phyloP scores from a whole-genome alignment of 2,329 filamentous ascomycete species.

The Clonostachys solani region DNA sequence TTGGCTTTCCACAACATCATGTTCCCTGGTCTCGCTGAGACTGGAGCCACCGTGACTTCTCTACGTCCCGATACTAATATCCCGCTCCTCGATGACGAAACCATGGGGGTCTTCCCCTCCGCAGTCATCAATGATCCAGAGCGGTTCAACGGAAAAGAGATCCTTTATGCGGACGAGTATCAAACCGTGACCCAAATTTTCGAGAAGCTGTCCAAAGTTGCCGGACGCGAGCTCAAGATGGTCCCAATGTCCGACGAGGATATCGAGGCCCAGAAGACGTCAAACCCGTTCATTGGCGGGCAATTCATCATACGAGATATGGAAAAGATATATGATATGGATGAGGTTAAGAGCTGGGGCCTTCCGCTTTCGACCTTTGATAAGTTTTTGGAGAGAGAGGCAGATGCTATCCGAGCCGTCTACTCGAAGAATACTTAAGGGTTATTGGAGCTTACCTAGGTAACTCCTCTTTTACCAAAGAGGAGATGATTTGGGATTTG shows the following conservation, averaged over 20 bases:
- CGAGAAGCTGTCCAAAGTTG: constrained; percentile 22
- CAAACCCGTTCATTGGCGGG: constrained; percentile 29
- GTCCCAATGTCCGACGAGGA: constrained; percentile 35
- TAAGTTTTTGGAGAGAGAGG: constrained; percentile 35
- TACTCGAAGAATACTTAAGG: too few relatives aligned
- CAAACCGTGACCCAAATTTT: constrained; percentile 27
- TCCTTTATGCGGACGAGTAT: constrained; percentile 35
- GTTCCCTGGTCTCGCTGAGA: constrained; percentile 30
- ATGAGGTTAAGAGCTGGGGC: constrained; percentile 26
- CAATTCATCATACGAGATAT: constrained; percentile 14
- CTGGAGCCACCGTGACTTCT: constrained; percentile 29
- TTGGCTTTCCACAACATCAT: constrained; percentile 28
- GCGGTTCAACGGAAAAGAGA: constrained; percentile 29
- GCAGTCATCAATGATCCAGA: constrained; percentile 34
- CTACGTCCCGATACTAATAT: constrained; percentile 25
- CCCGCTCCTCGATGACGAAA: constrained; percentile 37
- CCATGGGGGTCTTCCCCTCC: constrained; percentile 39
- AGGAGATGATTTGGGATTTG: too few relatives aligned
- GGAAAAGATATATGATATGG: constrained; percentile 16
- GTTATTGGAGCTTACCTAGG: too few relatives aligned
- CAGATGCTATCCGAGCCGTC: constrained; percentile 5
- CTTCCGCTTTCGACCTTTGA: constrained; percentile 35
- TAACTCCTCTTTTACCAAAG: too few relatives aligned
- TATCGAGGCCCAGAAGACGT: constrained; percentile 20
- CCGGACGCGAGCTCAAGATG: constrained; percentile 26